Conservation (phyloP, 2,329 filamentous ascomycete genomes). For the Beauveria asiatica region DNA sequence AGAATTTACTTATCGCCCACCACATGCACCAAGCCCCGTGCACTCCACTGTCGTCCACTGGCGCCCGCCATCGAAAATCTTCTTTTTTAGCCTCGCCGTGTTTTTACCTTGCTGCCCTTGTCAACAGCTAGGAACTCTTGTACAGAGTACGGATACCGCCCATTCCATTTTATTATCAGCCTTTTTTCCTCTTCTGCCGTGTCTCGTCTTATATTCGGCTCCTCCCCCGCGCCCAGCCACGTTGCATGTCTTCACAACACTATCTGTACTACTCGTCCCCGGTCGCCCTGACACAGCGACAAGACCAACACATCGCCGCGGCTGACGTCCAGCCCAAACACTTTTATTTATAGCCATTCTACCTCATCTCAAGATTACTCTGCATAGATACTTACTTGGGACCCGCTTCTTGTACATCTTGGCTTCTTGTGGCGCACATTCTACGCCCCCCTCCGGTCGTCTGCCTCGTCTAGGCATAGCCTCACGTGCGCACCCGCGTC, state of each 20-base stretch:
- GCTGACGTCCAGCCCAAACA: neutral
- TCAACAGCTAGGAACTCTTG: neutral
- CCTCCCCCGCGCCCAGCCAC: neutral
- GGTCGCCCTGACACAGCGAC: neutral
- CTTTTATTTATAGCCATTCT: neutral
- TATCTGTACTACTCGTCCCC: neutral
- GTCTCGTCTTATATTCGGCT: neutral
- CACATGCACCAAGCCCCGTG: neutral
- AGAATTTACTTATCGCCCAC: neutral
- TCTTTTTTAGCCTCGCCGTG: neutral
- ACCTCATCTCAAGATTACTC: neutral
- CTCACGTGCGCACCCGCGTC: constrained; percentile 6
- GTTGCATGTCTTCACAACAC: neutral
- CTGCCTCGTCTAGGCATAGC: constrained; percentile 7
- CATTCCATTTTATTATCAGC: neutral
- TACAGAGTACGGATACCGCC: too few relatives aligned
- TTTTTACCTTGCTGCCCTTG: too few relatives aligned
- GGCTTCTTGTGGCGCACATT: neutral
- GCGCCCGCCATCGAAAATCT: neutral
- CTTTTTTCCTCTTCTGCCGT: neutral
- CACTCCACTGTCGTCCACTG: neutral
- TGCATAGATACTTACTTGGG: neutral
- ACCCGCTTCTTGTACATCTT: neutral
- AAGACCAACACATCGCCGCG: neutral
- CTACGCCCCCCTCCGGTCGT: neutral